Evolutionary conservation across 2,329 filamentous ascomycete species (phyloP).

Genomic region (Xylariaceae sp.): DNA sequence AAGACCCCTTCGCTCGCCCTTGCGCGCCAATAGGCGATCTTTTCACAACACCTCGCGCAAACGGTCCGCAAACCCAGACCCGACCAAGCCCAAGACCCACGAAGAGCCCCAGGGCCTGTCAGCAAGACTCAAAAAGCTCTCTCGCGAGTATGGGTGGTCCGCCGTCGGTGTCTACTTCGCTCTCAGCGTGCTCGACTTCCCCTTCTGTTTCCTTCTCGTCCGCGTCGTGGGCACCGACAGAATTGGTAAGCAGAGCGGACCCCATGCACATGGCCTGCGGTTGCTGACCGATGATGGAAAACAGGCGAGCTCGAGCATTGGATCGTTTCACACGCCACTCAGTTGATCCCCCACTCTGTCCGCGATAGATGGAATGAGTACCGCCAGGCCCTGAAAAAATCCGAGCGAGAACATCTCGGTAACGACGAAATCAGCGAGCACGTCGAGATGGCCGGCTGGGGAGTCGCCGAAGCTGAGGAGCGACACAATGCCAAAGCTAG

Average conservation of each 20-base stretch:
- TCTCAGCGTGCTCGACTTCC: constrained; percentile 84
- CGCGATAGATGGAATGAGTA: constrained; percentile 52
- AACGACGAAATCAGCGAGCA: constrained; percentile 44
- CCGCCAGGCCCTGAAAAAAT: constrained; percentile 46
- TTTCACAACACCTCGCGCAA: constrained; percentile 27
- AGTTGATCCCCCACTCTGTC: constrained; percentile 58
- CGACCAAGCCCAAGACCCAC: constrained; percentile 7
- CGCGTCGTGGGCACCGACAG: constrained; percentile 77
- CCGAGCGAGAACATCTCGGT: constrained; percentile 42
- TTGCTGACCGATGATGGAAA: constrained; percentile 25
- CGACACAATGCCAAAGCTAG: constrained; percentile 67
- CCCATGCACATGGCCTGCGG: too few species aligned
- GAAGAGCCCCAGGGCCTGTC: constrained; percentile 51
- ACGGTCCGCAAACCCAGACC: constrained; percentile 24
- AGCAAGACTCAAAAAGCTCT: constrained; percentile 75
- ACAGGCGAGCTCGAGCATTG: constrained; percentile 60
- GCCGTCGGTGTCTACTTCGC: constrained; percentile 87
- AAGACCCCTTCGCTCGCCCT: constrained; percentile 12
- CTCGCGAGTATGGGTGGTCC: constrained; percentile 90
- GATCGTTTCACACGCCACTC: constrained; percentile 59
- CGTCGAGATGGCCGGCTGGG: constrained; percentile 55
- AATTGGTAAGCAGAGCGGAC: constrained; percentile 61
- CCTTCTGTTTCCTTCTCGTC: constrained; percentile 90
- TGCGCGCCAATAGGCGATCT: constrained; percentile 21
- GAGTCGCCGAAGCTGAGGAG: constrained; percentile 62